A percentile compares a stretch with the other conserved stretches of the same genome.
phyloP scores from a whole-genome alignment of 2,329 filamentous ascomycete genomes.

The Curvularia lunata region DNA sequence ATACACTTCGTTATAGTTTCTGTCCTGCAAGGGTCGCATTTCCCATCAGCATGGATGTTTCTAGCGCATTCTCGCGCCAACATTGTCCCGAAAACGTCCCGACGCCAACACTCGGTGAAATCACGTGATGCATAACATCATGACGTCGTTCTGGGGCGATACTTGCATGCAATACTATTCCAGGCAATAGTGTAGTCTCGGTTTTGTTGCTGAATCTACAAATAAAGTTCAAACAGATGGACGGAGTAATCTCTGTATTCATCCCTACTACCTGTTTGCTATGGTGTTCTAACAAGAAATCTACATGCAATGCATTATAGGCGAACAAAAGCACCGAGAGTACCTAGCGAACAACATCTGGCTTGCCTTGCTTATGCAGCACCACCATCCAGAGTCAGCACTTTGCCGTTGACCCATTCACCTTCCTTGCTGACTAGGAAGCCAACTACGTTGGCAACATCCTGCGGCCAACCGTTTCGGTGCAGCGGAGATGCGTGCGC shows the following conservation, averaged over 20 bases:
- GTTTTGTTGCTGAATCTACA: background rate
- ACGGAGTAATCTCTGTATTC: background rate
- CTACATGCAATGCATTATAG: background rate
- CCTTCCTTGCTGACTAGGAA: constrained; percentile 44
- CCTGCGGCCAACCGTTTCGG: constrained; percentile 53
- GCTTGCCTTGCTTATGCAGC: background rate
- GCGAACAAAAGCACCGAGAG: background rate
- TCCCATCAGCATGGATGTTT: too few species aligned
- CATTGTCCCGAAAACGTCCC: background rate
- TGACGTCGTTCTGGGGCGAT: background rate
- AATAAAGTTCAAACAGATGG: background rate
- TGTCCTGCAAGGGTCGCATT: background rate
- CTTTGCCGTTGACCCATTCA: constrained; percentile 43
- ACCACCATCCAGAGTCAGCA: constrained; percentile 18
- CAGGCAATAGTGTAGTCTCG: background rate
- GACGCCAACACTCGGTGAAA: background rate
- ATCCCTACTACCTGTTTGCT: background rate
- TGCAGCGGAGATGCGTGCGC: constrained; percentile 53
- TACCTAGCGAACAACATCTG: background rate
- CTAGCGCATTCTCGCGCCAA: background rate
- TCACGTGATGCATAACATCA: background rate
- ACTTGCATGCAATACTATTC: background rate
- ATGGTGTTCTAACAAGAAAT: too few species aligned
- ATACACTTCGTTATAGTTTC: background rate
- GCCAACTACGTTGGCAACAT: constrained; percentile 43